Evolutionary conservation across 2,329 filamentous ascomycete genomes (phyloP), one percentile per base, ranked within the genome.

Genomic region (Aureobasidium subglaciale): DNA sequence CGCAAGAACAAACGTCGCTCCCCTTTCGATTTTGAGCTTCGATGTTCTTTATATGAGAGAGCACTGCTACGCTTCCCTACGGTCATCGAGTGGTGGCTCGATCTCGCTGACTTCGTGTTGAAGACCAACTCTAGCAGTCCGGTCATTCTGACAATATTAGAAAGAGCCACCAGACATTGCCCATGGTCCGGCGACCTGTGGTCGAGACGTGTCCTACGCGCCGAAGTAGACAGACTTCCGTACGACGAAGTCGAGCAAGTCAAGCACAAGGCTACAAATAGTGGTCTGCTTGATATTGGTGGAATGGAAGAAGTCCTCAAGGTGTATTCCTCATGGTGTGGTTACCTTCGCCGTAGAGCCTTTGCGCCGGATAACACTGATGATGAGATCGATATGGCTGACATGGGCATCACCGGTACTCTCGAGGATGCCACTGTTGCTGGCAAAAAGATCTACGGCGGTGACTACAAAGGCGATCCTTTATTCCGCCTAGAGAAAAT

Each of bases 291-390:
- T 5, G 90, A 95, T 67, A 85, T 87, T 60, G 85, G 90, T 59
- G 91, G 90, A 22, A 86, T 96, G 78, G 84, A 90, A 48, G 88
- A 91, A 61, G 84, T 96, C 29, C 81, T 97, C 58, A 90, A 95
- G 64, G 89, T 97, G 65, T 90, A 96, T 65, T 84, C 89, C 53
- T 87, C 91, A 0, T 99, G 93, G 93, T 96, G 92, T 66, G 90
- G 90, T 48, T 97, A 92, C 63, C 78, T 99, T 18, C 90, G 92
- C 62, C 86, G 93, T 22, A 85, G 85, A 46, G 90, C 92, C 16
- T 90, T 95, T 74, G 78, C 84, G 56, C 78, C 83, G 1, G 82
- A 83, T 58, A 82, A 82, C 1, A 88, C 92, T 57, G 91, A 96
- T 67, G 88, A 78, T 52, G 74, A 92, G 54, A 79, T 87, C 29